Percentiles rank a stretch among this genome's conserved stretches.
phyloP scores from a whole-genome alignment of 2,329 filamentous ascomycete genomes.

The Talaromyces sp. region DNA sequence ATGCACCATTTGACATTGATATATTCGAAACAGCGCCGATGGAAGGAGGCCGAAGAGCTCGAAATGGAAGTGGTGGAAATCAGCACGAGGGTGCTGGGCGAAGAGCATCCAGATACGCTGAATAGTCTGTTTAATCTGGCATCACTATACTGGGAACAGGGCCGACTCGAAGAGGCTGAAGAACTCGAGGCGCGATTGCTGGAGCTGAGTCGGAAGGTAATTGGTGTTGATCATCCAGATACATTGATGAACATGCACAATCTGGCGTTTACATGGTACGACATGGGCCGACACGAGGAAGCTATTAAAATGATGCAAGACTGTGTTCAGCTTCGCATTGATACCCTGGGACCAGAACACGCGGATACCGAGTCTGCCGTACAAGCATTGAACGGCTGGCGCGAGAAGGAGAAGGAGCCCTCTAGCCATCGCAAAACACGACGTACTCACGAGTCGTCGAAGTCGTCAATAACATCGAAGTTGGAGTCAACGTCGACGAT shows the following conservation, averaged over 20 bases:
- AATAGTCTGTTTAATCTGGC: constrained; percentile 22
- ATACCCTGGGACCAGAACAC: not conserved
- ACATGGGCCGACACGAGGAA: not conserved
- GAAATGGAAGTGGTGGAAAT: constrained; percentile 18
- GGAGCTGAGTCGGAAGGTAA: not conserved
- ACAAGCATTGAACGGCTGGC: not conserved
- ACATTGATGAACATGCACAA: constrained; percentile 20
- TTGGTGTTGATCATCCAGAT: constrained; percentile 8
- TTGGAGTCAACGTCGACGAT: not conserved
- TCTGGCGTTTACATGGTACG: constrained; percentile 5
- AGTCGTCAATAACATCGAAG: not conserved
- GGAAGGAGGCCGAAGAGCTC: constrained; percentile 23
- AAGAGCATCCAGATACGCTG: constrained; percentile 21
- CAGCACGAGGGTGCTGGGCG: constrained; percentile 21
- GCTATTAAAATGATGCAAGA: not conserved
- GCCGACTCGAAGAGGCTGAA: not conserved
- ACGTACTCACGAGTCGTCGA: not conserved
- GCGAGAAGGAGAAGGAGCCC: not conserved
- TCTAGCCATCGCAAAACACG: not conserved
- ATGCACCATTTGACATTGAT: constrained; percentile 17
- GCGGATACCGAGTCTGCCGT: not conserved
- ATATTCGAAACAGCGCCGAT: constrained; percentile 20
- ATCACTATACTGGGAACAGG: constrained; percentile 6
- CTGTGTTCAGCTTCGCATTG: not conserved
- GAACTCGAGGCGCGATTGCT: not conserved